Evolutionary conservation across 768 basidiomycete species (phyloP).

Genomic region (Candolleomyces eurysporus): DNA sequence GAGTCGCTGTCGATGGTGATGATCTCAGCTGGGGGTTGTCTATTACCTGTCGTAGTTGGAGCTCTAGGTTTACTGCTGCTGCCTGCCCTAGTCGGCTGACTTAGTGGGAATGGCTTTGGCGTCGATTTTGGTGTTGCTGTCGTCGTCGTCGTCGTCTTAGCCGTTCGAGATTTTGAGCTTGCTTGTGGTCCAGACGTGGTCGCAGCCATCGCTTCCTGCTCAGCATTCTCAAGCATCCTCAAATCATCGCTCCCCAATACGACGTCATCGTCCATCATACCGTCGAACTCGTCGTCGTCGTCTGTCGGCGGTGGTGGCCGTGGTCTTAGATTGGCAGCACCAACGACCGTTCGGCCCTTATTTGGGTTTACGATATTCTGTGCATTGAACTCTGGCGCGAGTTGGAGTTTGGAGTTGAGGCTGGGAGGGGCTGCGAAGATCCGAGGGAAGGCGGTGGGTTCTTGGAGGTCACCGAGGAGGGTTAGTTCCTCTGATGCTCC

Average conservation of each 20-base stretch:
- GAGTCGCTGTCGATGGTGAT: constrained; percentile 34
- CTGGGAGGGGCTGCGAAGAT: constrained; percentile 1
- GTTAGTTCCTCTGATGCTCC: background rate
- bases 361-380: background rate
- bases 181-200: background rate
- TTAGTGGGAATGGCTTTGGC: too few species aligned
- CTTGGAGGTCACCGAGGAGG: background rate
- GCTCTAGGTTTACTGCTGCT: background rate
- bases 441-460: background rate
- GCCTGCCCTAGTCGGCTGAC: too few species aligned
- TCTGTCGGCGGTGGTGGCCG: background rate
- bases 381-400: background rate
- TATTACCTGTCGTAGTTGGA: background rate
- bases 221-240: background rate
- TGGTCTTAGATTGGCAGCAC: background rate
- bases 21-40: constrained; percentile 21
- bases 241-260: constrained; percentile 4
- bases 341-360: too few species aligned
- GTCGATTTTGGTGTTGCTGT: too few species aligned
- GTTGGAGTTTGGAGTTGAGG: background rate
- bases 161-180: background rate
- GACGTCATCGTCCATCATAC: background rate
- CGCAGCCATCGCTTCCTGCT: background rate
- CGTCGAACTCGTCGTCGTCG: background rate
- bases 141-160: background rate